Percentiles rank a stretch among this genome's conserved stretches.
These are phyloP conservation scores for Podaxis sp. DNA, from an alignment of 768 basidiomycete genomes.

Conservation along the genomic window DNA sequence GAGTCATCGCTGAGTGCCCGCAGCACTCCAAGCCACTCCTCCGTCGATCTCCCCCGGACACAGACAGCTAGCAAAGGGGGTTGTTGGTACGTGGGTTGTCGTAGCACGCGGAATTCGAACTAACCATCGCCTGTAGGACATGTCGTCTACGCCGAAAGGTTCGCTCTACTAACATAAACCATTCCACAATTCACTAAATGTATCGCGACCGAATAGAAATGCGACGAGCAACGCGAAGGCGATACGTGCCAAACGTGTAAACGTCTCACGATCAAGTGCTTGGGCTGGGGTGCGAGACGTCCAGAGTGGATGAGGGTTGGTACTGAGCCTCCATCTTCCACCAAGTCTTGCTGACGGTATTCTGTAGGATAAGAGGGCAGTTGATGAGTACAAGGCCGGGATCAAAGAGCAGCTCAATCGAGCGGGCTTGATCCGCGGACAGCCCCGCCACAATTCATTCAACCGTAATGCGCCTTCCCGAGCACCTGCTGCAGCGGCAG, in stretches of 20 bases:
- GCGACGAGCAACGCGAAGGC: slow-evolving; percentile 80
- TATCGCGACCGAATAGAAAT: slow-evolving; percentile 58
- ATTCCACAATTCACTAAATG: slow-evolving; percentile 16
- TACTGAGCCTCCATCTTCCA: slow-evolving; percentile 11
- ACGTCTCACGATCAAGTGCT: slow-evolving; percentile 76
- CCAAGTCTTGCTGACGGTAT: slow-evolving; percentile 14
- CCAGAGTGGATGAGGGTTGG: slow-evolving; percentile 89
- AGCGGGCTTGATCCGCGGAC: slow-evolving; percentile 79
- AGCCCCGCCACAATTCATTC: slow-evolving; percentile 58
- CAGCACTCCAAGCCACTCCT: slow-evolving; percentile 47
- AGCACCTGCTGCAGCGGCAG: slow-evolving; percentile 26
- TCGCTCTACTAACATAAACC: slow-evolving; percentile 24
- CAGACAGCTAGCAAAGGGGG: slow-evolving; percentile 67
- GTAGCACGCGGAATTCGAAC: slow-evolving; percentile 13
- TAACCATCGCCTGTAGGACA: slow-evolving; percentile 52
- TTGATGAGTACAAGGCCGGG: slow-evolving; percentile 79
- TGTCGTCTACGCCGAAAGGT: slow-evolving; percentile 84
- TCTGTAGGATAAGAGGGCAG: slow-evolving; percentile 74
- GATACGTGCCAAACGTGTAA: slow-evolving; percentile 81
- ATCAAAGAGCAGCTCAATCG: slow-evolving; percentile 81
- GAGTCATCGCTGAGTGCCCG: slow-evolving; percentile 30
- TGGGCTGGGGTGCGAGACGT: slow-evolving; percentile 82
- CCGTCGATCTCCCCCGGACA: slow-evolving; percentile 51
- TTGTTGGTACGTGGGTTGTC: slow-evolving; percentile 61
- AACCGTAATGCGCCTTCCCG: slow-evolving; percentile 35